Conservation (phyloP, 1,284 basidiomycete species). For the Malassezia pachydermatis region DNA sequence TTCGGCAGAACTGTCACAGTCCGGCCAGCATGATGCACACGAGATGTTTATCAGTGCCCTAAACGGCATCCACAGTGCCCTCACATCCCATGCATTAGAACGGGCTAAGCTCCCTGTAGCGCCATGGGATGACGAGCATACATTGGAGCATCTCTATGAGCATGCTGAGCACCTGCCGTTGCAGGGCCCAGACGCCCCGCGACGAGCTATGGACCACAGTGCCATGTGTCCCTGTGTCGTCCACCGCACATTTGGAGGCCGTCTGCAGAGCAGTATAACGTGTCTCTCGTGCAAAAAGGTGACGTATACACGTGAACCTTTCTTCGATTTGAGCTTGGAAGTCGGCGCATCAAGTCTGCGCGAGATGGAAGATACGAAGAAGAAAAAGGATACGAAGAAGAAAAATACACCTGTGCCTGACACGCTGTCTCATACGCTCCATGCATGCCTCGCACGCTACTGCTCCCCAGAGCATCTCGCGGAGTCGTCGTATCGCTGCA, state of each 20-base stretch:
- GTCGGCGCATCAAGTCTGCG: too few species aligned
- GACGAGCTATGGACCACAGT: conserved; percentile 18
- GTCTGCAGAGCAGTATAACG: conserved; percentile 75
- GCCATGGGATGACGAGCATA: conserved; percentile 23
- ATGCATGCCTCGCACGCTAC: conserved; percentile 20
- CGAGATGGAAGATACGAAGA: conserved; percentile 12
- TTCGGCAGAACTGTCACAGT: conserved; percentile 70
- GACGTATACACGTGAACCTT: conserved; percentile 73
- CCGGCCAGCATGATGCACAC: conserved; percentile 88
- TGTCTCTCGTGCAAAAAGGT: conserved; percentile 66
- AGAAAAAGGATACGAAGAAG: conserved; percentile 21
- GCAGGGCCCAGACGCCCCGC: not conserved
- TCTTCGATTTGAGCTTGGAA: conserved; percentile 83
- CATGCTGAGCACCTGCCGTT: conserved; percentile 22
- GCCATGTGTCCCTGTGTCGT: conserved; percentile 72
- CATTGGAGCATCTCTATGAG: conserved; percentile 24
- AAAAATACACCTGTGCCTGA: conserved; percentile 12
- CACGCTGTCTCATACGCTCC: conserved; percentile 53
- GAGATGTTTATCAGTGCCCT: conserved; percentile 53
- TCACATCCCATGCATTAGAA: conserved; percentile 27
- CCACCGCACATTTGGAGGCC: conserved; percentile 79
- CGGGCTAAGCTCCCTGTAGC: conserved; percentile 24
- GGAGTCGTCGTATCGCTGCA: conserved; percentile 53
- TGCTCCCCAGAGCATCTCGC: conserved; percentile 37
- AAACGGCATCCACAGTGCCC: conserved; percentile 36